A percentile compares a stretch with the other conserved stretches of the same genome.
Evolutionary conservation across 2,329 filamentous ascomycete genomes (phyloP).

Genomic region (Phoma sp.): DNA sequence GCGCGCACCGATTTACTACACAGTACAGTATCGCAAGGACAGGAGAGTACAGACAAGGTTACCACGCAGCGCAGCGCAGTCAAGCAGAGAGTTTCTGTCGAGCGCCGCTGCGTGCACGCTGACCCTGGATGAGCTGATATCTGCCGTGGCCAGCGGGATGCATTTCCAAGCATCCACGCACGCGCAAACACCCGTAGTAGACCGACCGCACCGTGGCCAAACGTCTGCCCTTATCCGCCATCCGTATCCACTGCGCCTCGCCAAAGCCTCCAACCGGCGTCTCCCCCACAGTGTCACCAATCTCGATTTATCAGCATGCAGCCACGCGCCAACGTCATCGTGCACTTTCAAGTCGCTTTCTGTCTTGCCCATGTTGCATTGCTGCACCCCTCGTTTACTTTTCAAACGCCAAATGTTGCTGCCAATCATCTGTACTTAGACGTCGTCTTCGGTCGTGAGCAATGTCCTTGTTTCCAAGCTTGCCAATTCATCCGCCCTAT

Average conservation of each 20-base stretch:
- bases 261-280: conserved; percentile 18
- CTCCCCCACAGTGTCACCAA: conserved; percentile 24
- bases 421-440: neutral
- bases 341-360: conserved; percentile 2
- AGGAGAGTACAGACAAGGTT: neutral
- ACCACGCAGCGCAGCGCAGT: too few species aligned
- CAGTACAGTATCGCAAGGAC: neutral
- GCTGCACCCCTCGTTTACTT: neutral
- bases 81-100: too few species aligned
- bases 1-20: too few species aligned
- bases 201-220: neutral
- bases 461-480: neutral
- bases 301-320: conserved; percentile 40
- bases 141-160: neutral
- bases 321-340: conserved; percentile 25
- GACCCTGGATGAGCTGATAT: neutral
- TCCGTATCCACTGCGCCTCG: conserved; percentile 16
- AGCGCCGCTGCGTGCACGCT: too few species aligned
- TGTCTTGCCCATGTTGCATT: conserved; percentile 4
- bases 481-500: conserved; percentile 3
- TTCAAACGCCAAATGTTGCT: neutral
- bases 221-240: conserved; percentile 9
- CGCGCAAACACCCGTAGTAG: conserved; percentile 8
- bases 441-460: too few species aligned
- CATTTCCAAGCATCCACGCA: neutral